These are phyloP conservation scores for Colletotrichum truncatum DNA, from an alignment of 2,329 filamentous ascomycete species.

Conservation along the genomic window DNA sequence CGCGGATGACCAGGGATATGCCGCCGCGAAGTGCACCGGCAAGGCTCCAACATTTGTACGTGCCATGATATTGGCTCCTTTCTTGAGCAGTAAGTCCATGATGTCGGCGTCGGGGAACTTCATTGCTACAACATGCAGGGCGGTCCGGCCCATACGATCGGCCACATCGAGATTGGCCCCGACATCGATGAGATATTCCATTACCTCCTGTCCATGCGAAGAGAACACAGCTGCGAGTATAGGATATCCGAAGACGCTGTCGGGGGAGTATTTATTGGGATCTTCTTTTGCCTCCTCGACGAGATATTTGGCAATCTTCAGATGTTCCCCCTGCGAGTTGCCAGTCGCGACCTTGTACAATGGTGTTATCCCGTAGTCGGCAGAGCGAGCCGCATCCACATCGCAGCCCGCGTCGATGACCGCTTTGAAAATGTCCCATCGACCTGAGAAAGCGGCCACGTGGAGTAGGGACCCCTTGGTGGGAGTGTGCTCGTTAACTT, in stretches of 20 bases:
- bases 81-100: neutral
- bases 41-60: neutral
- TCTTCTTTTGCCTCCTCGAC: conserved; percentile 21
- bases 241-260: neutral
- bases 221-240: neutral
- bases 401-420: neutral
- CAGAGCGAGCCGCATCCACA: neutral
- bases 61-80: neutral
- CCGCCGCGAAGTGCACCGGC: conserved; percentile 6
- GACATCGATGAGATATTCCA: neutral
- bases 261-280: neutral
- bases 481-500: neutral
- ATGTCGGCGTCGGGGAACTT: neutral
- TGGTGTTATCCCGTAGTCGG: neutral
- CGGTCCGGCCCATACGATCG: neutral
- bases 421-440: neutral
- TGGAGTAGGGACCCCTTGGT: neutral
- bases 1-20: neutral
- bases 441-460: neutral
- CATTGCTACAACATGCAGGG: conserved; percentile 2
- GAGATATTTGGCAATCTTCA: conserved; percentile 28
- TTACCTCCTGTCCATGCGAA: neutral
- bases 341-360: neutral
- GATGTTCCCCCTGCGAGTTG: neutral
- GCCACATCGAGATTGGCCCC: neutral